Evolutionary conservation across 345 rosid species (phyloP).

Genomic region (Xanthoceras sorbifolium): DNA sequence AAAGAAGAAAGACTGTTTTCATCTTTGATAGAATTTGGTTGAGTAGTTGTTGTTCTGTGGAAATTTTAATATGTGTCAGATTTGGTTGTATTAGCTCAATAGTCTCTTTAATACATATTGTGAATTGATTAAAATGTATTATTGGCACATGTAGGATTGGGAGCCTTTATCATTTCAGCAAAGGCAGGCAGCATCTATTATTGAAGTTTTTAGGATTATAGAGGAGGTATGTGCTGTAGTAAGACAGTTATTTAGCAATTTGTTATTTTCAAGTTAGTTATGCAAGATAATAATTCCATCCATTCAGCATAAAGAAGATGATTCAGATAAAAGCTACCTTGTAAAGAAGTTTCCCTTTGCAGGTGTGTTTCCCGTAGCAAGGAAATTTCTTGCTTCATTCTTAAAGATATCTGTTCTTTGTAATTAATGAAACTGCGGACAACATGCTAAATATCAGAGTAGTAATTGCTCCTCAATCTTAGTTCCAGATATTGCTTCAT

Average conservation of each 20-base stretch:
- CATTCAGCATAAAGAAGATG: not conserved
- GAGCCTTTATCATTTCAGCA: constrained; percentile 92
- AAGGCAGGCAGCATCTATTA: constrained; percentile 77
- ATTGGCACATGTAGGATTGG: constrained; percentile 73
- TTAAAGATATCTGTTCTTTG: not conserved
- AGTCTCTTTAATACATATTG: not conserved
- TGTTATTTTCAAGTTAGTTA: not conserved
- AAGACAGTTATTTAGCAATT: constrained; percentile 2
- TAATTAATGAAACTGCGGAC: not conserved
- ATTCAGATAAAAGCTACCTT: constrained; percentile 1
- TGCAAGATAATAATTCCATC: not conserved
- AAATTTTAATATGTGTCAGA: not conserved
- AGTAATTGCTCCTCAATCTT: not conserved
- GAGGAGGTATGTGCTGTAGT: constrained; percentile 70
- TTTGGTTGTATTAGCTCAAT: not conserved
- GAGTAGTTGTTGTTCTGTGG: not conserved
- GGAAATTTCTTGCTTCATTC: constrained; percentile 5
- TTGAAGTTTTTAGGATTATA: constrained; percentile 94
- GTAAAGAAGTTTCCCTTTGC: constrained; percentile 9
- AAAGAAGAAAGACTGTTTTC: not conserved
- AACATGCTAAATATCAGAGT: constrained; percentile 1
- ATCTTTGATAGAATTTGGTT: not conserved
- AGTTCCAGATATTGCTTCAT: constrained; percentile 1
- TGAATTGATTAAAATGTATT: constrained; percentile 19
- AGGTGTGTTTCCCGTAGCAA: not conserved